Evolutionary conservation across 2,329 filamentous ascomycete genomes (phyloP).

Genomic region (Calcarisporium arbuscula): DNA sequence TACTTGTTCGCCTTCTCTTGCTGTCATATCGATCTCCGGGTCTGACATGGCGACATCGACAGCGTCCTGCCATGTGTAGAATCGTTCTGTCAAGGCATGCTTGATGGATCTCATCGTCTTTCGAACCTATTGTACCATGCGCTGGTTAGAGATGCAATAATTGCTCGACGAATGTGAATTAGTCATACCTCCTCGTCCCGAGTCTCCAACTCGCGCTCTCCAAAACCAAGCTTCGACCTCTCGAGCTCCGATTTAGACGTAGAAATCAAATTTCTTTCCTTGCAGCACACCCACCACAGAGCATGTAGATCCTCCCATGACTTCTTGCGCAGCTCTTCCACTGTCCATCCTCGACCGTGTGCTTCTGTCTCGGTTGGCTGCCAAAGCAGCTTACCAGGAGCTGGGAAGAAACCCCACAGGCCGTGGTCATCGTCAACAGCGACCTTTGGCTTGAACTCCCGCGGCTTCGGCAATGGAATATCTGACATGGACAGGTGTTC

Average conservation of each 20-base stretch:
- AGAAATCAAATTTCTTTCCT: constrained; percentile 83
- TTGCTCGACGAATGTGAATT: constrained; percentile 9
- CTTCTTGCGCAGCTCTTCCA: constrained; percentile 79
- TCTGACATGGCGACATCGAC: constrained; percentile 58
- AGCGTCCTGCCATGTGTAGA: constrained; percentile 81
- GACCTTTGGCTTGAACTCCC: constrained; percentile 50
- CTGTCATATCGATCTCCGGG: constrained; percentile 55
- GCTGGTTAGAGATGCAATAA: not conserved
- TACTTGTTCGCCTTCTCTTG: constrained; percentile 37
- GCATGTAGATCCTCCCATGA: constrained; percentile 89
- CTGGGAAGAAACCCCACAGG: constrained; percentile 86
- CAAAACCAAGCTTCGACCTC: constrained; percentile 65
- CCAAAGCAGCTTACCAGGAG: constrained; percentile 59
- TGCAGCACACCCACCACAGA: constrained; percentile 91
- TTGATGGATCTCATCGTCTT: constrained; percentile 78
- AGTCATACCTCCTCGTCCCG: constrained; percentile 60
- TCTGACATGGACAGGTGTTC: constrained; percentile 69
- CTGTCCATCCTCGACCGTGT: constrained; percentile 78
- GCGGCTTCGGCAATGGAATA: constrained; percentile 65
- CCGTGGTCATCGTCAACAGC: constrained; percentile 70
- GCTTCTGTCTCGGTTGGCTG: constrained; percentile 64
- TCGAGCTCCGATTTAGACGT: constrained; percentile 67
- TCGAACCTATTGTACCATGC: constrained; percentile 49
- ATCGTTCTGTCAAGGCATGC: constrained; percentile 79
- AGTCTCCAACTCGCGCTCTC: constrained; percentile 57